Evolutionary conservation across 768 basidiomycete genomes (phyloP), one percentile per base, ranked within the genome.

Genomic region (Suillus bovinus): DNA sequence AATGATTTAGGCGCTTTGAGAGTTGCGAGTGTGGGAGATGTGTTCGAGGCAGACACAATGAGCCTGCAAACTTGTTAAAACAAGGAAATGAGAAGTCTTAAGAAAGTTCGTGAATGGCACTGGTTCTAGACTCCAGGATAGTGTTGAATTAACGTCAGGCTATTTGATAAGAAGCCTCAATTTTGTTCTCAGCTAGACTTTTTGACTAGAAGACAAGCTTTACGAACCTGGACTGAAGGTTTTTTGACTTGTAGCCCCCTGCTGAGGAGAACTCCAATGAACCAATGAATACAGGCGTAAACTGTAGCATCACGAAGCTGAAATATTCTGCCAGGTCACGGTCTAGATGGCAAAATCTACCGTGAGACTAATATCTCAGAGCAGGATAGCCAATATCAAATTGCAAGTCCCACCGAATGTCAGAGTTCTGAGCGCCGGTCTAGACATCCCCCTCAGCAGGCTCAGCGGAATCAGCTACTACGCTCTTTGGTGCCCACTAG

Each of bases 171-270:
- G 31, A 52, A 52, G 31, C 50, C 20, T 52, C 5, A 7, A n/a
- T 33, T 52, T 52, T 52, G 50, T n/a, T 52, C 50, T 31, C 50
- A 31, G 50, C 50, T 52, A 52, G 29, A 31, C 31, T 39, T 27
- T n/a, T 56, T 56, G 17, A 29, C 38, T 56, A 56, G 38, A 56
- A 39, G 38, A 56, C 24, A n/a, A n/a, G 2, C 36, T 29, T 56
- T 39, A 56, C 38, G 36, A 38, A 55, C 36, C 54, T 41, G 11
- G 11, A n/a, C 52, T 10, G 22, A 36, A 27, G 9, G 36, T 17
- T 20, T 34, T 16, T 36, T 56, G 55, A 13, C 50, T 31, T 20
- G 20, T 52, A 20, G 10, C 55, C 39, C 14, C 5, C 38, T 38
- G 24, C 16, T 33, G 31, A 34, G 53, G 22, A 54, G 22, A 36